Conservation (phyloP, 2,329 filamentous ascomycete species). For the Colletotrichum spinosum region DNA sequence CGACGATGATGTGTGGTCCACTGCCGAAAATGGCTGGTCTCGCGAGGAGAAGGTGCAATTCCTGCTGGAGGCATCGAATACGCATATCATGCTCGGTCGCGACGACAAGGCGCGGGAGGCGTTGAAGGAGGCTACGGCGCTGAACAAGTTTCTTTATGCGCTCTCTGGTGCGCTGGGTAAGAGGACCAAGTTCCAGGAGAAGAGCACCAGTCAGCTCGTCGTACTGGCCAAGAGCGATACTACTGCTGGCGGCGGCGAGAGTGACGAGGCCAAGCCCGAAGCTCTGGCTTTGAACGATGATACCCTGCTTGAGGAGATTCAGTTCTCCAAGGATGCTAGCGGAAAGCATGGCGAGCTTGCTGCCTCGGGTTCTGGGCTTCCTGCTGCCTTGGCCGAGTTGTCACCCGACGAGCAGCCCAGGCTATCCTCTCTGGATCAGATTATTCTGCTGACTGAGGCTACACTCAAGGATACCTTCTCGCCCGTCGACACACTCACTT, state of each 20-base stretch:
- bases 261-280: conserved; percentile 63
- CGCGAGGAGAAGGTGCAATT: conserved; percentile 73
- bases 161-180: conserved; percentile 90
- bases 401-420: conserved; percentile 85
- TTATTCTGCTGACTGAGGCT: conserved; percentile 87
- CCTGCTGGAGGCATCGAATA: conserved; percentile 83
- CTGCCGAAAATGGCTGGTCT: conserved; percentile 50
- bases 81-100: conserved; percentile 86
- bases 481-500: conserved; percentile 84
- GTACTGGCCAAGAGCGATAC: conserved; percentile 82
- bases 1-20: conserved; percentile 50
- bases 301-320: conserved; percentile 88
- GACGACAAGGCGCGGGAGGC: conserved; percentile 80
- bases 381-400: conserved; percentile 71
- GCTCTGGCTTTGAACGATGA: conserved; percentile 89
- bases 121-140: conserved; percentile 73
- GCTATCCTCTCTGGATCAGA: conserved; percentile 85
- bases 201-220: conserved; percentile 87
- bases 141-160: conserved; percentile 81
- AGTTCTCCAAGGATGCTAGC: conserved; percentile 68
- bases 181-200: conserved; percentile 83
- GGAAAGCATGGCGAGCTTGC: conserved; percentile 50
- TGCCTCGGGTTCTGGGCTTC: conserved; percentile 58
- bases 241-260: conserved; percentile 36
- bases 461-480: conserved; percentile 91